Evolutionary conservation across 345 rosid genomes (phyloP).

Genomic region (Mallotus nudiflorus): DNA sequence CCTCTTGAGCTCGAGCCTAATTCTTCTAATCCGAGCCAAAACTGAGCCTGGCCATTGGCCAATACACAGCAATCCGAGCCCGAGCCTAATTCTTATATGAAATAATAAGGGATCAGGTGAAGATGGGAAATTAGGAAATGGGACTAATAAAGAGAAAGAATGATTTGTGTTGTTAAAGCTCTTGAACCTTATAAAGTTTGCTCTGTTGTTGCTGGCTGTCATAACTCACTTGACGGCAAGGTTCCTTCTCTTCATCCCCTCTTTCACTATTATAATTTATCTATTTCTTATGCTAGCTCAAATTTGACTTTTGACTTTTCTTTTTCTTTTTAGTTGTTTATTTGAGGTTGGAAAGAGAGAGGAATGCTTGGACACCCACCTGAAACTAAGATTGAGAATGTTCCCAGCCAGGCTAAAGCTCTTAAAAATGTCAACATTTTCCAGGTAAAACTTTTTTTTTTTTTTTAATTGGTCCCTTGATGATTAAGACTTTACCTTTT

Average conservation of each 20-base stretch:
- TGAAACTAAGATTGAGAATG: constrained; percentile 80
- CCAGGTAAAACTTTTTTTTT: constrained; percentile 47
- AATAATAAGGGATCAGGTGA: constrained; percentile 89
- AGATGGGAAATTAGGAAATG: constrained; percentile 94
- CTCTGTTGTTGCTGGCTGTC: constrained; percentile 94
- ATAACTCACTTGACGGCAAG: constrained; percentile 97
- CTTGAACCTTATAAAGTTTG: constrained; percentile 63
- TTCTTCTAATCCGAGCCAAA: too few species aligned
- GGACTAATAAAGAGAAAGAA: constrained; percentile 74
- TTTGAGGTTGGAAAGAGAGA: constrained; percentile 99
- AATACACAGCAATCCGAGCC: too few species aligned
- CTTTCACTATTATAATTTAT: background rate
- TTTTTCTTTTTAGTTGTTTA: constrained; percentile 63
- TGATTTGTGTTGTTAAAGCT: constrained; percentile 68
- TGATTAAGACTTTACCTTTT: background rate
- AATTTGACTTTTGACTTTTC: constrained; percentile 2
- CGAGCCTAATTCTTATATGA: too few species aligned
- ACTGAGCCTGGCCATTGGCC: too few species aligned
- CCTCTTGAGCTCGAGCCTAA: too few species aligned
- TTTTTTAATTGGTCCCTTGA: background rate
- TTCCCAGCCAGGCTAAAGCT: constrained; percentile 58
- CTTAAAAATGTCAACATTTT: constrained; percentile 63
- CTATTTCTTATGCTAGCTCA: constrained; percentile 14
- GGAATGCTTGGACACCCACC: constrained; percentile 96
- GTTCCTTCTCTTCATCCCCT: constrained; percentile 33